Evolutionary conservation across 306 rosid species (phyloP), one percentile per base, ranked within the genome.

Genomic region (Vigna reflexopilosa): DNA sequence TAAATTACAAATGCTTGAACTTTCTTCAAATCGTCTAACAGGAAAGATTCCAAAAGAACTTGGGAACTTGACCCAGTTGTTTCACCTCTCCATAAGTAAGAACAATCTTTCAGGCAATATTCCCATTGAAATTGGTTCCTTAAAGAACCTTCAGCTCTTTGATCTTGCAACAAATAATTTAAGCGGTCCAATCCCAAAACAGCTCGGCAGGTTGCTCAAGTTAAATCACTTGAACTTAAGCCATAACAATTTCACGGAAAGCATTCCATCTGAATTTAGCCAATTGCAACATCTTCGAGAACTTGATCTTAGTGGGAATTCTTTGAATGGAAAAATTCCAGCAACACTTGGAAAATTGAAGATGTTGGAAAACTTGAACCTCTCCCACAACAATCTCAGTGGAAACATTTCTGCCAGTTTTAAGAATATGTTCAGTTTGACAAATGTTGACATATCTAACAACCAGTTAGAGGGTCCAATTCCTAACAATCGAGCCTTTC

Each of bases 21-120:
- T 84, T 5, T 84, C 81, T 66, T 80, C 86, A 15, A 86, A 86
- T 63, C 50, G 13, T 62, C 65, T 88, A 10, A 47, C 40, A 0
- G 88, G 88, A 16, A 70, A 79, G 30, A 69, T 86, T 81, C 88
- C 92, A 13, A 84, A 17, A 65, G 90, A 86, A 55, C 65, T 88
- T 15, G 26, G 74, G 5, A 57, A 67, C 52, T 83, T 78, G 40
- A 78, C 56, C 47, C 78, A 55, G 36, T 51, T 83, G 73, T 40
- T 0, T 67, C 1, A 19, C 1, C 83, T 78, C 17, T 38, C 15
- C 8, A 0, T 78, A 9, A 78, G 73, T 42, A 4, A 83, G 5
- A 83, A 83, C 54, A 10, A 73, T 13, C 42, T 85, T 54, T 44
- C 40, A 4, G 86, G 86, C 2, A 66, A 67, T 5, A 40, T 83